phyloP scores from a whole-genome alignment of 371 early-diverging fungal species.

The Apophysomyces trapeziformis region DNA sequence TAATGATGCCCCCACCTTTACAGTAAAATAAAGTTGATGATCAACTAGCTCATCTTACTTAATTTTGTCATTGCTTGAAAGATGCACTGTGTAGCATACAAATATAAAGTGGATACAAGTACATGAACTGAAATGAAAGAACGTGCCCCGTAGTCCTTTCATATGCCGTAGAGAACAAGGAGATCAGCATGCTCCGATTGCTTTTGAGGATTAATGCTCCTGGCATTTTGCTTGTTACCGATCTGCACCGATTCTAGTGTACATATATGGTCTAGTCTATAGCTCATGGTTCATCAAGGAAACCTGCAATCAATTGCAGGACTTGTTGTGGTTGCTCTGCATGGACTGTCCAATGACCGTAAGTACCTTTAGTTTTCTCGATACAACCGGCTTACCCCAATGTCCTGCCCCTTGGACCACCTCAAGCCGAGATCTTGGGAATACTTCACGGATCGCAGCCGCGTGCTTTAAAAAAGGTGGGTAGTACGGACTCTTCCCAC shows the following conservation, averaged over 20 bases:
- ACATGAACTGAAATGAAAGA: too few relatives aligned
- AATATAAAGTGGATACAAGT: too few relatives aligned
- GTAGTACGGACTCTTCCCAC: constrained; percentile 72
- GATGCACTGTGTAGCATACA: not conserved
- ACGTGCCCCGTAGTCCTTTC: too few relatives aligned
- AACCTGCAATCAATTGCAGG: constrained; percentile 52
- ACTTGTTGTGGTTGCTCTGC: constrained; percentile 79
- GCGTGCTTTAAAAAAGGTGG: constrained; percentile 44
- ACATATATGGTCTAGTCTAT: not conserved
- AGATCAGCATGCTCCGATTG: too few relatives aligned
- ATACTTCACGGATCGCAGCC: constrained; percentile 58
- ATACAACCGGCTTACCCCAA: constrained; percentile 72
- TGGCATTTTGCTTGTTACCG: too few relatives aligned
- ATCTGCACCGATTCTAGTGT: too few relatives aligned
- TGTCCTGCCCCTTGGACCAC: constrained; percentile 79
- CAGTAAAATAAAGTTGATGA: not conserved
- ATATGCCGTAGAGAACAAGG: too few relatives aligned
- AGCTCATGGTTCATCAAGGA: constrained; percentile 29
- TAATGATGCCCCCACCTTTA: constrained; percentile 1
- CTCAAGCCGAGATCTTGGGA: constrained; percentile 67
- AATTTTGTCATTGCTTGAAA: not conserved
- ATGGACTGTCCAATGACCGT: constrained; percentile 62
- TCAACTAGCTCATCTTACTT: not conserved
- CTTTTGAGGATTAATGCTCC: too few relatives aligned
- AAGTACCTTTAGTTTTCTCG: not conserved